Base-by-base conservation (phyloP, 257 asterid species). In the Schizonepeta tenuifolia region DNA sequence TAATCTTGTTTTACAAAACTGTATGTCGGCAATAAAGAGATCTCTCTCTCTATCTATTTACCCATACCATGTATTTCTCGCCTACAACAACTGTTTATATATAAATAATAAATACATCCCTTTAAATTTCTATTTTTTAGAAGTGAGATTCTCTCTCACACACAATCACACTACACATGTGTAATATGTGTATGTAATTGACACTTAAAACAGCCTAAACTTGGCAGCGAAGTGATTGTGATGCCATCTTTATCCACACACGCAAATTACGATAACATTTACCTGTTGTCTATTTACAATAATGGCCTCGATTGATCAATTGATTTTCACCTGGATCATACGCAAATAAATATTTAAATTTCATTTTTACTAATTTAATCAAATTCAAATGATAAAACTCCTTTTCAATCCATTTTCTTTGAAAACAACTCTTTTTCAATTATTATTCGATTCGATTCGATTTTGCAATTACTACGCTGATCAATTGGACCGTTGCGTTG, bases 191-290 rank as follows among this genome's bases (percentile, higher is more conserved):
- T 28, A 1, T 46, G 57, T 3, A 2, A 18, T 0, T 17, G 0
- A 50, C 9, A 11, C 31, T 28, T 66, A 15, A 28, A 66, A 65
- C 58, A 46, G 56, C 56, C 56, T 13, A 51, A 40, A 41, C 74
- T 24, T 70, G 44, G 13, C 26, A 41, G 58, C 67, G 26, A 70
- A 43, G 75, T 59, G 4, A 56, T 40, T 70, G 58, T 57, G 75
- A 70, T 70, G 14, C 67, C 20, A 6, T 40, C 38, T 11, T 36
- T 2, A 36, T 51, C 17, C 6, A 33, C 0, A 46, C 8, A 46
- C 18, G 4, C 7, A 1, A 28, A 24, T 24, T 28, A 28, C 33
- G 3, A 28, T 28, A 28, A 28, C 33, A 28, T 28, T 28, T 28
- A 28, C 33, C 4, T 28, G 3, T 28, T 28, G 4, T 3, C 33